phyloP scores from a whole-genome alignment of 2,329 filamentous ascomycete genomes.

The Pseudopithomyces chartarum region DNA sequence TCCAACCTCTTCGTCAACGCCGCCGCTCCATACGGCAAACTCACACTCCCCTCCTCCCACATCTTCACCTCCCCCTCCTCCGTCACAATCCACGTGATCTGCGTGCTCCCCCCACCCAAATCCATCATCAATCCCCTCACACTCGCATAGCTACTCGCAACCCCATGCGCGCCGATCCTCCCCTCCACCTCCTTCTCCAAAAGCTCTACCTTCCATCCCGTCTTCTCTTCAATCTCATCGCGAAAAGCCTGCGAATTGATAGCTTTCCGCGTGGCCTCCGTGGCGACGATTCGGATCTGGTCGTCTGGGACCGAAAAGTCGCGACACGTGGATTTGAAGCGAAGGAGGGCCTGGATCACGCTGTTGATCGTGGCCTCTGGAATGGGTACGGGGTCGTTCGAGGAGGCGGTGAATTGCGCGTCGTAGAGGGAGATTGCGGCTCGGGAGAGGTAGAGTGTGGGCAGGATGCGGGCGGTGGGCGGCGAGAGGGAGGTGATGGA shows the following conservation, averaged over 20 bases:
- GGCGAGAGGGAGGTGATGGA: slow-evolving; percentile 83
- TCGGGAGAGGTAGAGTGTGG: slow-evolving; percentile 77
- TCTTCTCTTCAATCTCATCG: slow-evolving; percentile 63
- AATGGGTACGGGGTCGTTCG: slow-evolving; percentile 55
- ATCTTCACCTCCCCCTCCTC: slow-evolving; percentile 51
- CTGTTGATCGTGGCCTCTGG: slow-evolving; percentile 63
- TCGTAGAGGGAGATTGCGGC: slow-evolving; percentile 87
- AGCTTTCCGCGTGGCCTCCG: slow-evolving; percentile 85
- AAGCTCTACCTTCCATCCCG: slow-evolving; percentile 72
- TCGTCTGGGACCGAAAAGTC: slow-evolving; percentile 68
- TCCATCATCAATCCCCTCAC: slow-evolving; percentile 86
- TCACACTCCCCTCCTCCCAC: slow-evolving; percentile 59
- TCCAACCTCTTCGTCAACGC: slow-evolving; percentile 63
- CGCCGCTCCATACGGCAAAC: slow-evolving; percentile 72
- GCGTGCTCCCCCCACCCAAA: slow-evolving; percentile 76
- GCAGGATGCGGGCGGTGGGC: slow-evolving; percentile 71
- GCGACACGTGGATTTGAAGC: slow-evolving; percentile 73
- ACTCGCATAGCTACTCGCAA: slow-evolving; percentile 72
- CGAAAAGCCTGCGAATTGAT: slow-evolving; percentile 74
- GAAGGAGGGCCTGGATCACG: slow-evolving; percentile 70
- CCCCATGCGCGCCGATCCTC: slow-evolving; percentile 79
- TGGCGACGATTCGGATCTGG: slow-evolving; percentile 79
- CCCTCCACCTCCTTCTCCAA: slow-evolving; percentile 82
- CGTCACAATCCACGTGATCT: slow-evolving; percentile 69
- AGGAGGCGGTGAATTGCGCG: slow-evolving; percentile 61